These are phyloP conservation scores for Bombardia bombarda DNA, from an alignment of 495 filamentous ascomycete species.

Conservation along the genomic window DNA sequence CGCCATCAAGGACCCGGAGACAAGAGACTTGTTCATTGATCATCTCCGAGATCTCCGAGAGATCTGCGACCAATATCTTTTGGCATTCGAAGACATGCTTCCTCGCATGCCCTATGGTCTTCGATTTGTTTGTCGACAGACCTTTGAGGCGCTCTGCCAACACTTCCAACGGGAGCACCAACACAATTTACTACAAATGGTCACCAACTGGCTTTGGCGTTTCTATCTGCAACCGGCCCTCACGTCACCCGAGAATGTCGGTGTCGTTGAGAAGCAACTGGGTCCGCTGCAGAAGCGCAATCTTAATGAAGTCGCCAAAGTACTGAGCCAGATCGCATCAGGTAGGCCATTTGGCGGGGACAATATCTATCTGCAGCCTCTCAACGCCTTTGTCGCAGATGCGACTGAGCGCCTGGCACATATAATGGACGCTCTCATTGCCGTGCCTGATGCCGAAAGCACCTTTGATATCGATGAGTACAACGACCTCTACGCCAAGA, in stretches of 20 bases:
- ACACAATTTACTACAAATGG: conserved; percentile 69
- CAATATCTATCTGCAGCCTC: conserved; percentile 88
- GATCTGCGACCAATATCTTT: conserved; percentile 83
- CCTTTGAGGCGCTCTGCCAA: conserved; percentile 65
- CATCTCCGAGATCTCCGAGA: conserved; percentile 90
- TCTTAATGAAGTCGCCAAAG: conserved; percentile 81
- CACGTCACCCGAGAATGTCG: conserved; percentile 76
- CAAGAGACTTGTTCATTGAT: conserved; percentile 81
- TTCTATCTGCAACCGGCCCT: conserved; percentile 89
- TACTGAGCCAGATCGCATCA: conserved; percentile 76
- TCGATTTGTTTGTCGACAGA: conserved; percentile 80
- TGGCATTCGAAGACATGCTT: conserved; percentile 69
- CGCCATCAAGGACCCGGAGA: conserved; percentile 89
- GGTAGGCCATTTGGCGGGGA: conserved; percentile 87
- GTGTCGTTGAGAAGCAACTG: conserved; percentile 78
- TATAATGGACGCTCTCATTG: conserved; percentile 66
- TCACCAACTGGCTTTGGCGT: conserved; percentile 86
- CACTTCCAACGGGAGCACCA: conserved; percentile 75
- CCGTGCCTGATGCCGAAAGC: conserved; percentile 73
- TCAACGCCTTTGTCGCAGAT: conserved; percentile 83
- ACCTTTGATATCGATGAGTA: conserved; percentile 98
- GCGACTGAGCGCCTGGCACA: conserved; percentile 72
- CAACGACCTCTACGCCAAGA: conserved; percentile 92
- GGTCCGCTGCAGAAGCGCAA: conserved; percentile 92
- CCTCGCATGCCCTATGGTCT: conserved; percentile 90